Evolutionary conservation across 2,329 filamentous ascomycete species (phyloP).

Genomic region (Aureobasidium musti): DNA sequence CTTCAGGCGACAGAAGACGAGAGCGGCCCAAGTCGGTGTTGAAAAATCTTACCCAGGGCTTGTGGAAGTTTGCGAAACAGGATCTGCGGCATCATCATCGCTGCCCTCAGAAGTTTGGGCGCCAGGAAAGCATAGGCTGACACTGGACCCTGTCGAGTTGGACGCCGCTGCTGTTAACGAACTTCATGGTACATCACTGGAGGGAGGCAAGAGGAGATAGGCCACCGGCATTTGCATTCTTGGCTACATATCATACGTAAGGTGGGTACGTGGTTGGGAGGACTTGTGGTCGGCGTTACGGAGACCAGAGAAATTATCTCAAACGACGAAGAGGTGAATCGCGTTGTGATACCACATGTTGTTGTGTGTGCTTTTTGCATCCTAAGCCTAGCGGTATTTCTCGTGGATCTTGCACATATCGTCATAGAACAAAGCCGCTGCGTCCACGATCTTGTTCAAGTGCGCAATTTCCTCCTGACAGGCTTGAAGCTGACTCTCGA

Average conservation of each 20-base stretch:
- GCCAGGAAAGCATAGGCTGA: constrained; percentile 2
- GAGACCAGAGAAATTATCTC: too few relatives aligned
- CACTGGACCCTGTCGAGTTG: constrained; percentile 1
- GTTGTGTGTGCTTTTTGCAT: too few relatives aligned
- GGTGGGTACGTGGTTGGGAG: too few relatives aligned
- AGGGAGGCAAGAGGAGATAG: not conserved
- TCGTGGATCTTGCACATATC: too few relatives aligned
- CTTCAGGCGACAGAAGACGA: not conserved
- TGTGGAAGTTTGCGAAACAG: not conserved
- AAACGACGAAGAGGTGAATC: too few relatives aligned
- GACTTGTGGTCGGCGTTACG: too few relatives aligned
- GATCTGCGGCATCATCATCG: not conserved
- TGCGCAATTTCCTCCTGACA: not conserved
- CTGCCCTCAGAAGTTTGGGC: not conserved
- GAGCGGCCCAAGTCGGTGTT: too few relatives aligned
- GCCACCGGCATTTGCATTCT: not conserved
- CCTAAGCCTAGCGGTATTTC: too few relatives aligned
- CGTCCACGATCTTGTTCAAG: not conserved
- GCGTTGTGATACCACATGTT: too few relatives aligned
- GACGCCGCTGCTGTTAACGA: not conserved
- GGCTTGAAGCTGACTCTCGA: not conserved
- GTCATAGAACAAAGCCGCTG: too few relatives aligned
- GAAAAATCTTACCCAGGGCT: not conserved
- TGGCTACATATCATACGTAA: not conserved
- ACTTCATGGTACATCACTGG: not conserved